Conservation (phyloP, 306 rosid genomes). For the Biancaea sappan region DNA sequence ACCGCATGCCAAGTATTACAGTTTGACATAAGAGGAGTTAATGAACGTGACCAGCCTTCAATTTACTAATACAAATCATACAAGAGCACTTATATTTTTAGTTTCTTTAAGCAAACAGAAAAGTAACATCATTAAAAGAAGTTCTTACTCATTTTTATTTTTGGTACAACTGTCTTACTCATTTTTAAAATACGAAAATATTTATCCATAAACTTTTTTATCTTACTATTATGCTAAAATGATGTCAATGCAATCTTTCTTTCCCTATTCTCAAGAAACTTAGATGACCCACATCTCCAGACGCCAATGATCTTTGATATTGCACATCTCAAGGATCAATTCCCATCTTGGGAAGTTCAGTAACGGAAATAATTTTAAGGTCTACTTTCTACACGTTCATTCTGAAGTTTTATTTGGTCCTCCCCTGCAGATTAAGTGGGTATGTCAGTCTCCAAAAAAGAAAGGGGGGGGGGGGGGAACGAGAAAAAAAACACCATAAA, state of each 20-base stretch:
- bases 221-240: background rate
- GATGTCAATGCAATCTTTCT: background rate
- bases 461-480: no score
- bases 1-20: no score
- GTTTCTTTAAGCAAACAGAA: background rate
- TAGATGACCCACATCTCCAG: background rate
- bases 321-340: background rate
- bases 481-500: no score
- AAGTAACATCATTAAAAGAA: background rate
- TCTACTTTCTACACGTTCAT: background rate
- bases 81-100: background rate
- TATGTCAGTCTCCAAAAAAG: no score
- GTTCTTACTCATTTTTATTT: no score
- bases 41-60: background rate
- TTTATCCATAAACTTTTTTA: background rate
- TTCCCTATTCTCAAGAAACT: background rate
- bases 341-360: background rate
- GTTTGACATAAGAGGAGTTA: background rate
- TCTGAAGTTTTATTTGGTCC: no score
- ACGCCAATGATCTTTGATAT: background rate
- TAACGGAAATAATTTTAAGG: background rate
- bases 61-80: background rate
- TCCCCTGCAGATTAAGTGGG: no score
- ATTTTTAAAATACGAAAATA: background rate
- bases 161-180: no score